A percentile compares a stretch with the other conserved stretches of the same genome.
Conservation (phyloP, 1,284 basidiomycete species). For the Exsudoporus floridanus region DNA sequence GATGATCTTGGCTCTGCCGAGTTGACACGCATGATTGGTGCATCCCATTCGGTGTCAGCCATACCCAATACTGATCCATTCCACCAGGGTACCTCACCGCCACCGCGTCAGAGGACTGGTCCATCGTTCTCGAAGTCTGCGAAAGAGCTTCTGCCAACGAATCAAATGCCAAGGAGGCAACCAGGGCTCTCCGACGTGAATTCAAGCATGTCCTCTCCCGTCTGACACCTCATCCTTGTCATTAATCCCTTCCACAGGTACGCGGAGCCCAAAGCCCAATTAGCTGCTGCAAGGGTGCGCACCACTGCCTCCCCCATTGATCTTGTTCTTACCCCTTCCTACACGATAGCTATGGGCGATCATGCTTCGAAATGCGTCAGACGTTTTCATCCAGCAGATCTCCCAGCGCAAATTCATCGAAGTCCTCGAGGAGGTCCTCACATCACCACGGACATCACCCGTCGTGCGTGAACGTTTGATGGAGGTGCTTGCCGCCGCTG, state of each 20-base stretch:
- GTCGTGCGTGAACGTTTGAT: constrained; percentile 71
- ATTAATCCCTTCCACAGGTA: constrained; percentile 43
- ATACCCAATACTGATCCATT: constrained; percentile 3
- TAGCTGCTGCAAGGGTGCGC: constrained; percentile 68
- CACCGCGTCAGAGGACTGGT: constrained; percentile 75
- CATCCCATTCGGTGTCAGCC: constrained; percentile 4
- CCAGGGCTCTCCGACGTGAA: constrained; percentile 68
- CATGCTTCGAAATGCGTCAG: constrained; percentile 72
- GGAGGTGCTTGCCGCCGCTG: constrained; percentile 71
- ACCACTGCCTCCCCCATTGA: not conserved
- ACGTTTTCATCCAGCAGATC: constrained; percentile 64
- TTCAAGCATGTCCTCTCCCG: constrained; percentile 57
- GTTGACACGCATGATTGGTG: constrained; percentile 70
- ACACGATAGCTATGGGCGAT: constrained; percentile 72
- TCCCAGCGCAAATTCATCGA: constrained; percentile 76
- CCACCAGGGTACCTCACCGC: constrained; percentile 67
- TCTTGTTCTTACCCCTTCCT: constrained; percentile 6
- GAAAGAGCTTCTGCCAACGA: constrained; percentile 69
- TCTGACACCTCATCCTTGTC: not conserved
- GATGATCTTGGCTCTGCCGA: constrained; percentile 50
- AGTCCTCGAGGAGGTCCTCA: constrained; percentile 66
- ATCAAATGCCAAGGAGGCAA: constrained; percentile 69
- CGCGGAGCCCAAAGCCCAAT: constrained; percentile 66
- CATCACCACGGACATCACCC: constrained; percentile 58
- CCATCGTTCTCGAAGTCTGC: constrained; percentile 73